Evolutionary conservation across 805 yeast species (phyloP), one percentile per base, ranked within the genome.

Genomic region (Yarrowia divulgata): DNA sequence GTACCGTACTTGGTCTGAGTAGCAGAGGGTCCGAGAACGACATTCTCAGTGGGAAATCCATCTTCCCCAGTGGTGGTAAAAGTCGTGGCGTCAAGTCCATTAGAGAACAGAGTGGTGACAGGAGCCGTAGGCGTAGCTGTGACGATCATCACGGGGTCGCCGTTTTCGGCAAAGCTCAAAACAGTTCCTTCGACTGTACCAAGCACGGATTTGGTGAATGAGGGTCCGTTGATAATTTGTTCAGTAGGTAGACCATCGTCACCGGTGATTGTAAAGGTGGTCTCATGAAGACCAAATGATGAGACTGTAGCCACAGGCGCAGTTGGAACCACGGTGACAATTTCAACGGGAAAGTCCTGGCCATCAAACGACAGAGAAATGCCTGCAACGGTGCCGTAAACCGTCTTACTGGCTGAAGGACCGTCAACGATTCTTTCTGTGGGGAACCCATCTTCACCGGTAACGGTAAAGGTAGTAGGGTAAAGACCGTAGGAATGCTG

Each of bases 181-280:
- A 13, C 12, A 6, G 49, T 45, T 8, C 49, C 49, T 5, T 8
- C 50, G 5, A 23, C 34, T 8, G 50, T 46, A 8, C 50, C 50
- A 23, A 46, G 50, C n/a, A 23, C n/a, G 3, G 10, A 12, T 8
- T 19, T 46, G 34, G 50, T 46, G 5, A 29, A 13, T 13, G 34
- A 46, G 16, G 50, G 50, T 4, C 50, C 50, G 4, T 23, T 7
- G 16, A 46, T 23, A 7, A 46, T 34, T 12, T 29, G 34, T 13
- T 46, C 50, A 2, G 50, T 46, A 10, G 50, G 50, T n/a, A 46
- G 50, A 6, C 50, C 50, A 46, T 46, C 50, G 34, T 46, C 50
- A 5, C 50, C 50, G 12, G 32, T 23, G 29, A 23, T 23, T 2
- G 29, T 23, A 23, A 23, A 23, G 29, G 29, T 23, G 4, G 29